Base-by-base conservation (phyloP, 805 yeast genomes). In the Metschnikowia proteae region DNA sequence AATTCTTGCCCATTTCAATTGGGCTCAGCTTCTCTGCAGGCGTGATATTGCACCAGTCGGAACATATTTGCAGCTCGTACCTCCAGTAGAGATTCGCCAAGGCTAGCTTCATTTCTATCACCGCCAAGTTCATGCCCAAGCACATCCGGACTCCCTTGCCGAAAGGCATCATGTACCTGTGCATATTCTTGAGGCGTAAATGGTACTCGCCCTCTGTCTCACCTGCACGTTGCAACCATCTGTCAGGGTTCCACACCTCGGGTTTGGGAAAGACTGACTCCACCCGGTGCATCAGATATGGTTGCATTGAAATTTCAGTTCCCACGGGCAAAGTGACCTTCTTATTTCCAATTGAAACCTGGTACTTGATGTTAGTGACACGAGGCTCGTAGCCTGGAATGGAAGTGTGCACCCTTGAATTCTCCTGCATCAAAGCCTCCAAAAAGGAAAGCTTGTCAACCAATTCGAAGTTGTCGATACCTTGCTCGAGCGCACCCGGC, bases 121-220 rank as follows among this genome's bases (percentile, higher is more conserved):
- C 63, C 0, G 90, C 90, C 36, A 85, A 61, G 59, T 84, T 74
- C 81, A 81, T 76, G 1, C 92, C 91, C 46, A 84, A 67, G 58
- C 92, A 85, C 89, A 84, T 83, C 53, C 89, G 67, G 22, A 82
- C 72, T 3, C 91, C 92, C 36, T 81, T 78, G 1, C 91, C 90
- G 67, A 86, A 85, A 0, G 86, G 82, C 75, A 84, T 76, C 73
- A 83, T 77, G 55, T 72, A 71, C 45, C 68, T 73, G 48, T 73
- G 71, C 80, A 82, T 83, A 6, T 46, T 47, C 46, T 65, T 72
- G 31, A 76, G 57, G 35, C 83, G 59, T 5, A 48, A 53, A 5
- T 58, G 58, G 58, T 60, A 76, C 3, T 64, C 69, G 1, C 37
- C 55, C 2, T 42, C 45, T 11, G 64, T 46, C 56, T 77, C 81